Base-by-base conservation (phyloP, 1,284 basidiomycete species). In the Tilletiaria anomala region DNA sequence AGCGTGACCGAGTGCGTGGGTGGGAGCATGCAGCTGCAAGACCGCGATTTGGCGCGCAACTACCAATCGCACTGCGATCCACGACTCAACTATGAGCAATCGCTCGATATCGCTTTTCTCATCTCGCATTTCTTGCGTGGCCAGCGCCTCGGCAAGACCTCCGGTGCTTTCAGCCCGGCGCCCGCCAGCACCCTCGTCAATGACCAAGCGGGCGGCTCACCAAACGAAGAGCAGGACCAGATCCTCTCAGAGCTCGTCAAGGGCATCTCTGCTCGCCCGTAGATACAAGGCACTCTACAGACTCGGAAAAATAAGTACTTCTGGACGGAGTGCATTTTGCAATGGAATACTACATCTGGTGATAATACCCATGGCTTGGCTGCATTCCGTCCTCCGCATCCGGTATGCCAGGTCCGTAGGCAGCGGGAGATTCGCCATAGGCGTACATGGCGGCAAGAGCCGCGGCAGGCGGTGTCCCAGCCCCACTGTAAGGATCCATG, bases 1-100 rank as follows among this genome's bases (percentile, higher is more conserved):
- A 86, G 83, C 50, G 91, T 97, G 50, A 76, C 75, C 2, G 75
- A 76, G 54, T 75, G 74, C 52, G 69, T 73, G 19, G 75, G 75
- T 16, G 75, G 75, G 3, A 73, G 71, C 26, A 76, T 76, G 74
- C 68, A 73, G 48, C 53, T 76, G 17, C 69, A 69, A 32, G 73
- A 73, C 43, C 71, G 73, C 48, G 70, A 75, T 41, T 64, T 76
- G 3, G 68, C 68, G 14, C 64, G 72, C 47, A 71, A 73, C 44
- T 76, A 75, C 45, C 51, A 59, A 44, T 54, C 57, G 32, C 59
- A 65, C 45, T 62, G 56, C 42, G 61, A 66, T 33, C 66, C 70
- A 0, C 48, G 69, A 10, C 64, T 76, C 43, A 76, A 76, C 64
- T 72, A 72, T 48, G 75, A 76, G 58, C 74, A 76, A 53, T 70